Base-by-base conservation (phyloP, 805 yeast genomes). In the Saturnispora ahearnii region DNA sequence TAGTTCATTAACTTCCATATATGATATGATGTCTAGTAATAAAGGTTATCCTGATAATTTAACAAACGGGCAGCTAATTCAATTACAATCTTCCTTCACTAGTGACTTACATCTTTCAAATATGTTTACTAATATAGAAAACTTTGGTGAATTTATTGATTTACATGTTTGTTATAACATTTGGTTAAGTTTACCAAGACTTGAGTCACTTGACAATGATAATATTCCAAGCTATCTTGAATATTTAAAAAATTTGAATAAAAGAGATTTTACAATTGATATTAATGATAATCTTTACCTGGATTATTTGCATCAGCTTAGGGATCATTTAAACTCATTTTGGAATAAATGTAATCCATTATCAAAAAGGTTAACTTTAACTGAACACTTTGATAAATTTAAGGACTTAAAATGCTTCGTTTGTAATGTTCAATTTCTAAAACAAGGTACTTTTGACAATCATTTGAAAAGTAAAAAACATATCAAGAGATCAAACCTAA, bases 91-190 rank as follows among this genome's bases (percentile, higher is more conserved):
- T 8, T 13, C 32, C 4, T 47, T 30, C 22, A 79, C 83, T 0
- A 58, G 72, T 0, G 74, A 73, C 48, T 48, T 86, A 11, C 69
- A 71, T 21, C 54, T 85, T 3, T 74, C 77, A 15, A 47, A 59
- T 0, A 45, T 78, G 5, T 88, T 85, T 60, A 68, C 78, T 0
- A 72, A 75, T 4, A 78, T 73, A 30, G 96, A 89, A 61, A 64
- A 65, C 32, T 76, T 73, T 59, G 96, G 96, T 0, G 74, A 73
- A 53, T 78, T 63, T 54, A 55, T 89, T 18, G 91, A 87, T 53
- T 66, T 87, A 48, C 60, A 70, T 3, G 60, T 60, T 4, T 68
- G 73, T 44, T 83, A 81, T 63, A 77, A 74, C 30, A 56, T 57
- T 30, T 84, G 82, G 78, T 61, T 81, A 36, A 73, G 76, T 48